These are phyloP conservation scores for Kluyveromyces nonfermentans DNA, from an alignment of 805 yeast genomes.

Conservation along the genomic window DNA sequence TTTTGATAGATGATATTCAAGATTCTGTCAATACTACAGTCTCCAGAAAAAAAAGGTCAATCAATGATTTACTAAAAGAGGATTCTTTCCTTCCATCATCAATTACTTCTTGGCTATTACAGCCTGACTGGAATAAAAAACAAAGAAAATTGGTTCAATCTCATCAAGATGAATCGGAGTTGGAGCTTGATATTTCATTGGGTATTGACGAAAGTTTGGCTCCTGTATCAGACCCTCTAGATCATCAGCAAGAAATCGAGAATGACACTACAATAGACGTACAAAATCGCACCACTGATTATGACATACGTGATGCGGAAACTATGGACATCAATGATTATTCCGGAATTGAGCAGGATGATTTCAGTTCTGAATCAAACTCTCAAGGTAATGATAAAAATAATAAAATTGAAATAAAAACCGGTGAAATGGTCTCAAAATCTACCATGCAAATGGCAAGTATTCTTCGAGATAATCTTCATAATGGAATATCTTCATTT, in stretches of 20 bases:
- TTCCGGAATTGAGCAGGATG: background rate
- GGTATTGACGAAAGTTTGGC: constrained; percentile 15
- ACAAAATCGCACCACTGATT: background rate
- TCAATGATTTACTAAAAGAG: background rate
- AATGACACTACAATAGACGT: constrained; percentile 5
- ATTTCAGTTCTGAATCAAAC: constrained; percentile 1
- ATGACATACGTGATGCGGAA: constrained; percentile 2
- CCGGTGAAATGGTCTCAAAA: constrained; percentile 21
- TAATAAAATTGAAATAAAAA: constrained; percentile 6
- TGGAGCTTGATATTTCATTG: constrained; percentile 18
- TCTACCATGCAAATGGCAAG: constrained; percentile 24
- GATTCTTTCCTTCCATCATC: constrained; percentile 14
- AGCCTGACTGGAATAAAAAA: constrained; percentile 15
- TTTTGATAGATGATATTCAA: constrained; percentile 4
- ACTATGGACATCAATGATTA: constrained; percentile 2
- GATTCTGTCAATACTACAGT: constrained; percentile 19
- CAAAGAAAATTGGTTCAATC: constrained; percentile 8
- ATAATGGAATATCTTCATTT: constrained; percentile 10
- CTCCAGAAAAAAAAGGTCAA: constrained; percentile 10
- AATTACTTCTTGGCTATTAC: constrained; percentile 10
- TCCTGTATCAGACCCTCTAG: constrained; percentile 1
- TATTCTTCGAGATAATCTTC: constrained; percentile 13
- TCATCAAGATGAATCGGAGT: constrained; percentile 8
- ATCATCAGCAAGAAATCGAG: constrained; percentile 2
- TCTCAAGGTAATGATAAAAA: background rate